Evolutionary conservation across 306 rosid species (phyloP), one percentile per base, ranked within the genome.

Genomic region (Gastrolobium bilobum): DNA sequence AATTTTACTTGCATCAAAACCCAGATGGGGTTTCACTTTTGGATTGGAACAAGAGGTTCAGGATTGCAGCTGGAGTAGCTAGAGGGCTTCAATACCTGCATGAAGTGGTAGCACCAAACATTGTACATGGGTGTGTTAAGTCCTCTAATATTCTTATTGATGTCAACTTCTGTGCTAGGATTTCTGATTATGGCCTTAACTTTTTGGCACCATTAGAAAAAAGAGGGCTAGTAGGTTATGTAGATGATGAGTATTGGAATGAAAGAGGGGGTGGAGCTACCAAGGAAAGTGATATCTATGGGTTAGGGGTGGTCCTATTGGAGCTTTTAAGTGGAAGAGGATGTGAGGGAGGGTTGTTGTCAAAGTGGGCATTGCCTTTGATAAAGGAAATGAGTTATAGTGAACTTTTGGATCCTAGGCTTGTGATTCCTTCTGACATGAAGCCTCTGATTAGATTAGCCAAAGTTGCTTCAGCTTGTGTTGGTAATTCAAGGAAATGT

Each of bases 391-490:
- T 35, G 80, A 91, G 82, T 35, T 82, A 81, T 57, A 26, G 44
- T 76, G 96, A 92, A 76, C 42, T 95, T 48, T 79, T 91, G 80
- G 97, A 92, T 77, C 91, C 91, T 4, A 82, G 96, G 62, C 69
- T 87, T 20, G 88, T 79, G 5, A 63, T 79, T 81, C 93, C 93
- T 68, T 65, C 68, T 5, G 88, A 92, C 9, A 33, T 84, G 20
- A 80, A 51, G 10, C 87, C 88, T 40, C 57, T 92, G 52, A 79
- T 84, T 66, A 85, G 99, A 71, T 68, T 95, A 74, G 97, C 97
- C 15, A 92, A 95, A 83, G 97, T 91, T 66, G 97, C 99, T 73
- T 86, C 81, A 9, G 88, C 98, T 79, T 91, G 99, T 73, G 92
- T 92, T 70, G 90, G 89, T 14, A 95, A 95, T 71, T 79, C 92